Conservation (phyloP, 1,284 basidiomycete genomes). For the Naganishia cerealis region DNA sequence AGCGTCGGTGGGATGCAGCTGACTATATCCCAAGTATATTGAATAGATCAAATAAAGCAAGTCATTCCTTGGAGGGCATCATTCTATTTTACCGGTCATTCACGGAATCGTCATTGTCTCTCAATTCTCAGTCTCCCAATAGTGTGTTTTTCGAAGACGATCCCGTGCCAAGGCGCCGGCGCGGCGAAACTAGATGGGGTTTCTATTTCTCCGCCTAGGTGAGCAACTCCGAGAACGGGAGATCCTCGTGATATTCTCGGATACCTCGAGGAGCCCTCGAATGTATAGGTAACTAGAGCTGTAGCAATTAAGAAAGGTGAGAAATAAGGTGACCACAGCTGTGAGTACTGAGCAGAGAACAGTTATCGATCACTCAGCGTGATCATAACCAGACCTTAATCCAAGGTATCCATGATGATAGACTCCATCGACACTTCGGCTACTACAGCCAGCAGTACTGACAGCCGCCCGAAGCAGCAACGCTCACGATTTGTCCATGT, state of each 20-base stretch:
- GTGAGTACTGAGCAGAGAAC: too few relatives aligned
- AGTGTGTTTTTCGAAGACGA: background rate
- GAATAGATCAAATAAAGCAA: background rate
- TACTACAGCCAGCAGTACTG: too few relatives aligned
- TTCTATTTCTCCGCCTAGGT: background rate
- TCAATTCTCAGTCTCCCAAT: background rate
- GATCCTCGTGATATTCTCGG: background rate
- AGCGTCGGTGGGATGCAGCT: background rate
- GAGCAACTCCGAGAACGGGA: background rate
- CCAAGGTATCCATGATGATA: too few relatives aligned
- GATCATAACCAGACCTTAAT: too few relatives aligned
- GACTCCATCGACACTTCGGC: too few relatives aligned
- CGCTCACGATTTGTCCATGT: conserved; percentile 23
- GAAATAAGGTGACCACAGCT: too few relatives aligned
- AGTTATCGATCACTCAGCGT: too few relatives aligned
- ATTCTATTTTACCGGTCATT: background rate
- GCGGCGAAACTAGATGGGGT: background rate
- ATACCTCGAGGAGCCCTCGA: too few relatives aligned
- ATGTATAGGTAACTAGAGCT: too few relatives aligned
- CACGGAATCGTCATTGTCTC: background rate
- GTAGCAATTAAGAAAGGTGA: too few relatives aligned
- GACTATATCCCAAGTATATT: background rate
- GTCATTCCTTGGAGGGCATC: background rate
- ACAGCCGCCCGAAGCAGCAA: background rate
- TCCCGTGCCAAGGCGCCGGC: background rate